Base-by-base conservation (phyloP, 768 basidiomycete genomes). In the Cystofilobasidium bisporidii region DNA sequence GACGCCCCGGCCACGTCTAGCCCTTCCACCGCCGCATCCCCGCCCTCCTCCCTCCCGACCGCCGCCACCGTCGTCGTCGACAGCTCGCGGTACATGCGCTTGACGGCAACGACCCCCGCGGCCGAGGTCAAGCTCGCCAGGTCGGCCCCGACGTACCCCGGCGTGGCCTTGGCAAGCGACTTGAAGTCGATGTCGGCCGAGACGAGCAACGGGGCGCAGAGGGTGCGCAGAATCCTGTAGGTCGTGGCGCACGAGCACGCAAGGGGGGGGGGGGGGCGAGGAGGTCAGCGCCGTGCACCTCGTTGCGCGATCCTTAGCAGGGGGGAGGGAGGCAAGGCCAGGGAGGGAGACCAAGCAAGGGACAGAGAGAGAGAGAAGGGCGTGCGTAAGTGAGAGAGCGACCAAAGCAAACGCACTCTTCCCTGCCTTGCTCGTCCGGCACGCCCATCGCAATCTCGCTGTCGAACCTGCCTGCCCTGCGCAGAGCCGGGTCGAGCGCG, bases 401-500 rank as follows among this genome's bases (percentile, higher is more conserved):
- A n/a, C n/a, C n/a, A n/a, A n/a, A n/a, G n/a, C n/a, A n/a, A 26
- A 41, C 20, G 28, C 65, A 97, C 94, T 92, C 87, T 70, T 87
- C 87, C 65, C 96, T 81, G 0, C 87, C 92, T 64, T 85, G 85
- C 69, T 96, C 88, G 72, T 93, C 91, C 2, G 96, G 96, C 4
- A 99, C 94, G 17, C 89, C 89, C 89, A 98, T 92, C 61, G 89
- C 87, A 60, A 99, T 97, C 78, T 99, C 96, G 72, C 93, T 90
- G 74, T 98, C 96, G 69, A 99, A 99, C 40, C 96, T 80, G 8
- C 96, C 96, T 8, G 93, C 94, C 64, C 93, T 82, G 38, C 94
- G 84, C 22, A 99, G 81, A 0, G 96, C 96, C 0, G 92, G 85
- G 76, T 99, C 96, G 10, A 98, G 81, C 8, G 93, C 88, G 74